A percentile compares a stretch with the other conserved stretches of the same genome.
Evolutionary conservation across 2,329 filamentous ascomycete genomes (phyloP).

Genomic region (Phaeosphaeria sp.): DNA sequence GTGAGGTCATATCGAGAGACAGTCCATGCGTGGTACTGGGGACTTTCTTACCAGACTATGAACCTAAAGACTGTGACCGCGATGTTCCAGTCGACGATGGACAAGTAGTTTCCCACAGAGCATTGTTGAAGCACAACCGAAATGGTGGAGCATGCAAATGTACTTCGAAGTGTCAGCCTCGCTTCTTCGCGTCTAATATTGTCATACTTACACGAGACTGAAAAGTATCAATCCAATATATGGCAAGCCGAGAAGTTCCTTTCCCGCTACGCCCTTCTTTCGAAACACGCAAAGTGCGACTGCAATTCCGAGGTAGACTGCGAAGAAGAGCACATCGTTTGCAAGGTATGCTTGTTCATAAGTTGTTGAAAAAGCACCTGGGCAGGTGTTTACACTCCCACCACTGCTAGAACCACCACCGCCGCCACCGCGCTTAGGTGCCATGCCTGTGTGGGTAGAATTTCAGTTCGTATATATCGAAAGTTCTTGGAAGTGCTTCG

Average conservation of each 20-base stretch:
- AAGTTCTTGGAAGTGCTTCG: neutral
- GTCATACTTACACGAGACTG: slow-evolving; percentile 26
- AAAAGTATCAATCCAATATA: slow-evolving; percentile 20
- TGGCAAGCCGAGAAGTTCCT: slow-evolving; percentile 26
- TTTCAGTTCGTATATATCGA: neutral
- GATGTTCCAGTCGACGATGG: slow-evolving; percentile 19
- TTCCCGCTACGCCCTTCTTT: slow-evolving; percentile 25
- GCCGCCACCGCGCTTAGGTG: slow-evolving; percentile 27
- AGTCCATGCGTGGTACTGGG: neutral
- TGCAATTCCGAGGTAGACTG: slow-evolving; percentile 21
- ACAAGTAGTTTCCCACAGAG: neutral
- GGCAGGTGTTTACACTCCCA: slow-evolving; percentile 14
- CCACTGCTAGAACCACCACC: slow-evolving; percentile 3
- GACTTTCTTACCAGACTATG: slow-evolving; percentile 9
- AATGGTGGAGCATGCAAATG: slow-evolving; percentile 15
- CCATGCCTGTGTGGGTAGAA: slow-evolving; percentile 18
- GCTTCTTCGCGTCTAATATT: neutral
- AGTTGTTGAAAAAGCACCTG: slow-evolving; percentile 16
- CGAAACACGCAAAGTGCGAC: slow-evolving; percentile 22
- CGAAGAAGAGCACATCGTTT: slow-evolving; percentile 24
- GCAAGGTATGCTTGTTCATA: slow-evolving; percentile 20
- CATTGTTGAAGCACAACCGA: slow-evolving; percentile 23
- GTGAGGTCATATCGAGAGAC: neutral
- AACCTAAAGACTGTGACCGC: slow-evolving; percentile 23
- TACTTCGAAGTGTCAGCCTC: slow-evolving; percentile 11